Percentiles rank a stretch among this genome's conserved stretches.
These are phyloP conservation scores for Cutaneotrichosporon sp. DNA, from an alignment of 1,284 basidiomycete species.

Conservation along the genomic window DNA sequence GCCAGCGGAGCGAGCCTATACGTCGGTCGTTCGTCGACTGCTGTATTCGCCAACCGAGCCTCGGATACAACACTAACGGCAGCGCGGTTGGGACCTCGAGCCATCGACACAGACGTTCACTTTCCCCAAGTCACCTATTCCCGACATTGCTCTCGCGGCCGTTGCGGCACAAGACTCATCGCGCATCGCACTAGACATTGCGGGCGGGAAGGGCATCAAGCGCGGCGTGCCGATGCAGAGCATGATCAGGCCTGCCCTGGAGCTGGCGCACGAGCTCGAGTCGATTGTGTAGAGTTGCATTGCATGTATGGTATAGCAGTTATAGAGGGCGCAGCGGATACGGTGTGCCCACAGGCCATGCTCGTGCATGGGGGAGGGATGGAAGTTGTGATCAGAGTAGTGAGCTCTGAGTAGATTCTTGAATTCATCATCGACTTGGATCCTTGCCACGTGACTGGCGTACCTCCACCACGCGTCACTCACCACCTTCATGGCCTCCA, in stretches of 20 bases:
- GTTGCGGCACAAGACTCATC: conserved; percentile 19
- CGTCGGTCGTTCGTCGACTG: no score
- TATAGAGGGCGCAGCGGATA: no score
- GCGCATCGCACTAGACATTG: conserved; percentile 20
- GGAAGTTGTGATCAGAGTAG: no score
- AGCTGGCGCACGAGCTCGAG: conserved; percentile 47
- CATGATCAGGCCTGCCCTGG: conserved; percentile 45
- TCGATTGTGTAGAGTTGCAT: conserved; percentile 42
- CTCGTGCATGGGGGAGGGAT: no score
- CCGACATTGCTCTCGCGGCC: conserved; percentile 24
- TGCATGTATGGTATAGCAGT: conserved; percentile 20
- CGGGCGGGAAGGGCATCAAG: conserved; percentile 30
- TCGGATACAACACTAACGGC: no score
- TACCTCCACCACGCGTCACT: not conserved
- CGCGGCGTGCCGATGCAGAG: conserved; percentile 39
- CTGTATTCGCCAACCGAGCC: no score
- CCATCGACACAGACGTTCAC: conserved; percentile 42
- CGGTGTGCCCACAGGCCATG: no score
- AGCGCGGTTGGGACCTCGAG: conserved; percentile 45
- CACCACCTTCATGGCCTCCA: not conserved
- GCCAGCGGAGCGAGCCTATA: no score
- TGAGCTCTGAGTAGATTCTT: no score
- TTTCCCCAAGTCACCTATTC: conserved; percentile 21
- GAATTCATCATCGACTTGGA: no score
- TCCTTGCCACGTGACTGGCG: not conserved